Percentiles rank a stretch among this genome's conserved stretches.
Conservation (phyloP, 208 protist species). For the Crithidia acanthocephali region DNA sequence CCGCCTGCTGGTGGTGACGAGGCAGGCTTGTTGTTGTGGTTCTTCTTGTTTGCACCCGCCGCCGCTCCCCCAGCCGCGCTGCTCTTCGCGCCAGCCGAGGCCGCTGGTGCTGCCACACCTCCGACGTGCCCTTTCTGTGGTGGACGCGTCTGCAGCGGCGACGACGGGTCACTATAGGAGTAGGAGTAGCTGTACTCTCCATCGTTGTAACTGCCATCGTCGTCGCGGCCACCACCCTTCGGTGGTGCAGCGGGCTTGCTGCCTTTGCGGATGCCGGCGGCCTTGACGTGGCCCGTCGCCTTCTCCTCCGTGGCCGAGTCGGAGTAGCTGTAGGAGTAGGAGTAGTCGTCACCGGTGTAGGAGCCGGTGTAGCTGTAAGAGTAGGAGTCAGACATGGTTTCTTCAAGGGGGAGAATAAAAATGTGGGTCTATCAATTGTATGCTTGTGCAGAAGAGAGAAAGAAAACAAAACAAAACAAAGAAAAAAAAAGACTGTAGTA, state of each 20-base stretch:
- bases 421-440: slow-evolving; percentile 11
- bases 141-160: not conserved
- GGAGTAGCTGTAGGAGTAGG: slow-evolving; percentile 43
- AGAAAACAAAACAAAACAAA: not conserved
- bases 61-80: not conserved
- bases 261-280: not conserved
- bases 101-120: not conserved
- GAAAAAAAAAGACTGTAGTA: no score
- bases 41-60: not conserved
- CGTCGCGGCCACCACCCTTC: not conserved
- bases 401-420: not conserved
- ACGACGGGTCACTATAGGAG: slow-evolving; percentile 27
- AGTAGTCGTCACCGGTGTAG: slow-evolving; percentile 36
- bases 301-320: slow-evolving; percentile 13
- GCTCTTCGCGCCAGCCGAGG: not conserved
- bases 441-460: not conserved
- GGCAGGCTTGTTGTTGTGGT: not conserved
- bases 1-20: not conserved
- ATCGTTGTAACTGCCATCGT: slow-evolving; percentile 21
- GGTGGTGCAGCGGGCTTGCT: not conserved
- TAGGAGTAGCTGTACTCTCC: slow-evolving; percentile 29
- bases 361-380: slow-evolving; percentile 45
- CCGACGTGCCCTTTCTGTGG: not conserved
- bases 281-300: not conserved
- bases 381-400: slow-evolving; percentile 36